A percentile compares a stretch with the other conserved stretches of the same genome.
Evolutionary conservation across 2,329 filamentous ascomycete species (phyloP).

Genomic region (Ramularia endophylla): DNA sequence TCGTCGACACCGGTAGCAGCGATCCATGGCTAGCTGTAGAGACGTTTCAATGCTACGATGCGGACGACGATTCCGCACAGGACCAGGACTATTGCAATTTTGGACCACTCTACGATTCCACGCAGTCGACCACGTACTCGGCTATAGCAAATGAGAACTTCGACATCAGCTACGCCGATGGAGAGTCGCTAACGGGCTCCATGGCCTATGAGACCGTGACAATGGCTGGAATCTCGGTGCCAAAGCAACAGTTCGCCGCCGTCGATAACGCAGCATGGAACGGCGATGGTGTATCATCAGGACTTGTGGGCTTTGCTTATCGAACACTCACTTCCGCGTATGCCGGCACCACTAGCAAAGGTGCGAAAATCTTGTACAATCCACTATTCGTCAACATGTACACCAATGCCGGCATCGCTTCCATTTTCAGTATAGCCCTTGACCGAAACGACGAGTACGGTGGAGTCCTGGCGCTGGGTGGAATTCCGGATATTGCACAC

Average conservation of each 20-base stretch:
- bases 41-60: constrained; percentile 24
- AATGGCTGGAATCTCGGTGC: constrained; percentile 42
- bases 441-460: constrained; percentile 29
- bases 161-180: constrained; percentile 41
- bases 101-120: constrained; percentile 26
- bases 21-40: constrained; percentile 41
- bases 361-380: constrained; percentile 36
- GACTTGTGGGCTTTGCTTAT: constrained; percentile 49
- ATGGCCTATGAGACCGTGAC: constrained; percentile 39
- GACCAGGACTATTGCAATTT: constrained; percentile 28
- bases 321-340: constrained; percentile 42
- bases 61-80: constrained; percentile 8
- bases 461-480: constrained; percentile 46
- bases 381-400: constrained; percentile 49
- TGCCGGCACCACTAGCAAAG: constrained; percentile 21
- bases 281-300: constrained; percentile 35
- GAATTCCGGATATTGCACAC: constrained; percentile 41
- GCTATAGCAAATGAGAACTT: constrained; percentile 38
- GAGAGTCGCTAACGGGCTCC: constrained; percentile 35
- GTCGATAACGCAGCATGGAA: constrained; percentile 33
- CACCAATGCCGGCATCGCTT: constrained; percentile 36
- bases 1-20: constrained; percentile 45
- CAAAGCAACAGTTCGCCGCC: constrained; percentile 42
- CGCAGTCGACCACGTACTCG: constrained; percentile 30
- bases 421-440: constrained; percentile 47